Evolutionary conservation across 2,329 filamentous ascomycete species (phyloP).

Genomic region (Pestalotiopsis fici): DNA sequence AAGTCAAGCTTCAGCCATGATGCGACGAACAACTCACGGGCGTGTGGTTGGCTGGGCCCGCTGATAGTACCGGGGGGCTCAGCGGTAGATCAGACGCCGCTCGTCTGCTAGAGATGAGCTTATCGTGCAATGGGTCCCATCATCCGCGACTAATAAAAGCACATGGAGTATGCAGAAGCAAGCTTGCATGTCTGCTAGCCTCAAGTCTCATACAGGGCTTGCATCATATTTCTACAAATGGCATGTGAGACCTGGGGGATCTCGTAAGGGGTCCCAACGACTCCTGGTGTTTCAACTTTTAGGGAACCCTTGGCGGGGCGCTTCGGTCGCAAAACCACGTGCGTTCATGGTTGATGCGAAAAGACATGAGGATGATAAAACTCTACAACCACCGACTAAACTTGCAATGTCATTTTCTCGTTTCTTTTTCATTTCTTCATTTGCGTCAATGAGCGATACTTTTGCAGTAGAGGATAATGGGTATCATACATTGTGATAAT

Average conservation of each 20-base stretch:
- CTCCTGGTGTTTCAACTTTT: background rate
- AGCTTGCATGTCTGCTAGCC: background rate
- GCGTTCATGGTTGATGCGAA: background rate
- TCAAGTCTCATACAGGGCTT: background rate
- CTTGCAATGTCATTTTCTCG: too few species aligned
- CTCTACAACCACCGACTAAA: background rate
- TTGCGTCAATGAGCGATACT: too few species aligned
- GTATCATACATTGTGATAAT: too few species aligned
- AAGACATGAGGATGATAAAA: background rate
- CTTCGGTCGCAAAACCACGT: background rate
- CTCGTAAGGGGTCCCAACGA: background rate
- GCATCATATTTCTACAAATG: background rate
- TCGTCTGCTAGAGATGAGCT: background rate
- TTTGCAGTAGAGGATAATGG: too few species aligned
- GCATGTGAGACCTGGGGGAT: constrained; percentile 1
- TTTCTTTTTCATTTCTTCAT: too few species aligned
- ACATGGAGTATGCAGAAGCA: background rate
- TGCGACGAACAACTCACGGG: background rate
- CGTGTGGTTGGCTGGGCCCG: background rate
- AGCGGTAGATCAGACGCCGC: background rate
- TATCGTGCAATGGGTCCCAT: background rate
- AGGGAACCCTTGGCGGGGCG: background rate
- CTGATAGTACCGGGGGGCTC: background rate
- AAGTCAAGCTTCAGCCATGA: background rate
- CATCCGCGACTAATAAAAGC: background rate